Percentiles rank a stretch among this genome's conserved stretches.
Evolutionary conservation across 805 yeast species (phyloP).

Genomic region (Kodamaea fukazawae): DNA sequence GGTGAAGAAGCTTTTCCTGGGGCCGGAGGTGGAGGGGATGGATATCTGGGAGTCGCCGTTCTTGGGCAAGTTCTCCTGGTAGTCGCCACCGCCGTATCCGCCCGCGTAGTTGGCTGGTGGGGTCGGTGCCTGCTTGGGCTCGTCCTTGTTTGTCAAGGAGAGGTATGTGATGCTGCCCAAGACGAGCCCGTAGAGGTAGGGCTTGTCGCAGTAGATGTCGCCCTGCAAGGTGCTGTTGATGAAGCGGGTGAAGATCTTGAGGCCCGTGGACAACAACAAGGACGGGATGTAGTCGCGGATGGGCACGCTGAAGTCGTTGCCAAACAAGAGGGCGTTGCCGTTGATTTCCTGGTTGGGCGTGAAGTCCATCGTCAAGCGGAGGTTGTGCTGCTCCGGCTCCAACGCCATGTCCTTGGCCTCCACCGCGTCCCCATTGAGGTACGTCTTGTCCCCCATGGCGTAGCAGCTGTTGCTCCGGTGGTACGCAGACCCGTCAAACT

Average conservation of each 20-base stretch:
- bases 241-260: conserved; percentile 52
- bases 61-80: conserved; percentile 26
- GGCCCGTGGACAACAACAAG: conserved; percentile 44
- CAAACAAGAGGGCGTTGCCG: conserved; percentile 60
- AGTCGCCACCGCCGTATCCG: conserved; percentile 11
- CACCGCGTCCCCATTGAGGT: conserved; percentile 20
- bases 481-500: conserved; percentile 43
- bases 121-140: conserved; percentile 9
- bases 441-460: conserved; percentile 27
- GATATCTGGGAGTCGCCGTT: conserved; percentile 18
- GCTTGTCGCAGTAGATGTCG: conserved; percentile 58
- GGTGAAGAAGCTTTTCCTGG: conserved; percentile 47
- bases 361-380: conserved; percentile 36
- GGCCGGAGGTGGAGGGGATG: conserved; percentile 33
- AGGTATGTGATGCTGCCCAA: conserved; percentile 55
- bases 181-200: conserved; percentile 62
- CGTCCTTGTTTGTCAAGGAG: conserved; percentile 21
- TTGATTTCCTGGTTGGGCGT: conserved; percentile 41
- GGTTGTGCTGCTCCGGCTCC: conserved; percentile 23
- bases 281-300: conserved; percentile 58
- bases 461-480: conserved; percentile 35
- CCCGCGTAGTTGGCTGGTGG: conserved; percentile 12
- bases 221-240: conserved; percentile 67
- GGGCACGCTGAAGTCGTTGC: conserved; percentile 65
- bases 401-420: conserved; percentile 5